Evolutionary conservation across 2,329 filamentous ascomycete genomes (phyloP), one percentile per base, ranked within the genome.

Genomic region (Calonectria montana): DNA sequence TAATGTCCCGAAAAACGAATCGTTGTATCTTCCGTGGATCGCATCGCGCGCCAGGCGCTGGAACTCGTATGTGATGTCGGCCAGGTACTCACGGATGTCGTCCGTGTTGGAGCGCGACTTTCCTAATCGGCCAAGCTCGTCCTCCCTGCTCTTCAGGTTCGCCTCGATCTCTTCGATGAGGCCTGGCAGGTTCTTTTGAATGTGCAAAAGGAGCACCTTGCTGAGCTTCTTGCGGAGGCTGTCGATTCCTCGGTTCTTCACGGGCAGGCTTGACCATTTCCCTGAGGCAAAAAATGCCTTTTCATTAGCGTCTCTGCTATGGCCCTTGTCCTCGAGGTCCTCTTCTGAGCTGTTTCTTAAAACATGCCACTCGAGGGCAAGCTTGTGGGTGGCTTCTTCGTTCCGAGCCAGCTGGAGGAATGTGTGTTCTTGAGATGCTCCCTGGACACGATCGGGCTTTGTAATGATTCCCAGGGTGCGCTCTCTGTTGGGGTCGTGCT

Each of bases 331-430:
- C 69, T 64, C 18, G 35, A 75, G n/a, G 41, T 67, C 7, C 61
- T 63, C 67, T 85, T 82, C 16, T 80, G 87, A 68, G 83, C 84
- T 80, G 70, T 90, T 90, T 47, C 84, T 86, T 13, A 91, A 70
- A 27, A 89, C 83, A 72, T 90, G 87, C 87, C 87, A 90, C 0
- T 88, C 88, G 0, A 86, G 82, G 29, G 81, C 75, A 2, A 84
- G 70, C 16, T 77, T 76, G 25, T 83, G 74, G 1, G 73, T 73
- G 0, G 61, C 53, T 12, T 82, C 78, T 12, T 77, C 65, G 43
- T 81, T 82, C 16, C 76, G 74, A 1, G 78, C 78, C 0, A 85
- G 65, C 13, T 77, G 73, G 1, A 83, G 72, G 73, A 83, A 88
- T 4, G 71, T 78, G 2, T 89, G 84, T 8, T 84, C 61, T 16